A percentile compares a stretch with the other conserved stretches of the same genome.
phyloP scores from a whole-genome alignment of 2,329 filamentous ascomycete genomes.

The Grosmannia penicillata region DNA sequence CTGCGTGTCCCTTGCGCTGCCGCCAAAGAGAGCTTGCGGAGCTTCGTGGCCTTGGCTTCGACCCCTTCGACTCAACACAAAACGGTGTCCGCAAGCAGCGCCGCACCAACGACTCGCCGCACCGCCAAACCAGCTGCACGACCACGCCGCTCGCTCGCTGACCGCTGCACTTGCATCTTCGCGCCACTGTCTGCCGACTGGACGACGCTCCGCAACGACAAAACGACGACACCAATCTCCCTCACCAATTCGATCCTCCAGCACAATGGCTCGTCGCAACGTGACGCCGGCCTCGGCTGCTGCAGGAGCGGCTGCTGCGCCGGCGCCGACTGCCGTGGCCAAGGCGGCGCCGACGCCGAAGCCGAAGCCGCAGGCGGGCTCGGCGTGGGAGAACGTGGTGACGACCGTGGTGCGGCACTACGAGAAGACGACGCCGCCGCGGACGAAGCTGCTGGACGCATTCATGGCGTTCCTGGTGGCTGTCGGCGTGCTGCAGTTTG shows the following conservation, averaged over 20 bases:
- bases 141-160: too few relatives aligned
- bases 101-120: too few relatives aligned
- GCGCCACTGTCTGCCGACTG: too few relatives aligned
- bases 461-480: slow-evolving; percentile 81
- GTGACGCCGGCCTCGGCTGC: slow-evolving; percentile 1
- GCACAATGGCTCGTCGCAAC: slow-evolving; percentile 3
- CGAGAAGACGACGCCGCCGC: slow-evolving; percentile 65
- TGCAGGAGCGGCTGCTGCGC: slow-evolving; percentile 1
- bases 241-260: not conserved
- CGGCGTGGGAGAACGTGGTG: slow-evolving; percentile 39
- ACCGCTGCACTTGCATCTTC: too few relatives aligned
- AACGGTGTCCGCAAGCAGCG: not conserved
- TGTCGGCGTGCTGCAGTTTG: slow-evolving; percentile 80
- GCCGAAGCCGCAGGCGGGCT: not conserved
- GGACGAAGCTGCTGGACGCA: slow-evolving; percentile 78
- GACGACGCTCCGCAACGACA: too few relatives aligned
- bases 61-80: not conserved
- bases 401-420: slow-evolving; percentile 66
- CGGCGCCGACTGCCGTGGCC: not conserved
- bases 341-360: not conserved
- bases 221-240: too few relatives aligned
- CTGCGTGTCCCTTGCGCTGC: slow-evolving; percentile 9
- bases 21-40: not conserved
- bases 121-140: too few relatives aligned
- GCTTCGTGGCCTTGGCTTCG: not conserved